Evolutionary conservation across 2,329 filamentous ascomycete species (phyloP).

Genomic region (Purpureocillium lavendulum): DNA sequence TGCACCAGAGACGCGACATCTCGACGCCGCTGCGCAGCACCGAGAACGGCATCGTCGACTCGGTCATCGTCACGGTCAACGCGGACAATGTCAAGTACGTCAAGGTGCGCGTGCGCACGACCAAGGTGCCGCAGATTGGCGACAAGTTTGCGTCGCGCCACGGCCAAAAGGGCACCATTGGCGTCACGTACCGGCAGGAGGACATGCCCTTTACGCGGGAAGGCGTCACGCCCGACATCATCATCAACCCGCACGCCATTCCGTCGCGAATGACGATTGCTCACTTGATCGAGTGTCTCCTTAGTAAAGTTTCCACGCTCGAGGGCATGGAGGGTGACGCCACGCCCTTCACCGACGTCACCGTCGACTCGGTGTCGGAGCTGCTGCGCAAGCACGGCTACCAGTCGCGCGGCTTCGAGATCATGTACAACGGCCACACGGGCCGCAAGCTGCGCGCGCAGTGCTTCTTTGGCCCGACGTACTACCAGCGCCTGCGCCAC

Average conservation of each 20-base stretch:
- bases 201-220: constrained; percentile 97
- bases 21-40: constrained; percentile 92
- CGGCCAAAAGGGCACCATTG: constrained; percentile 98
- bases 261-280: constrained; percentile 99
- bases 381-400: constrained; percentile 85
- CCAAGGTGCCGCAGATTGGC: constrained; percentile 96
- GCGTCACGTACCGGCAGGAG: constrained; percentile 94
- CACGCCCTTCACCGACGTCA: constrained; percentile 96
- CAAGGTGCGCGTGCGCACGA: constrained; percentile 94
- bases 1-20: constrained; percentile 89
- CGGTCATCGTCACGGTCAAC: constrained; percentile 89
- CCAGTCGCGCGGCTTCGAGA: constrained; percentile 93
- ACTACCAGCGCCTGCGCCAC: constrained; percentile 96
- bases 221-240: constrained; percentile 87
- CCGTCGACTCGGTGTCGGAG: constrained; percentile 84
- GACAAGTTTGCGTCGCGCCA: constrained; percentile 99
- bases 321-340: constrained; percentile 95
- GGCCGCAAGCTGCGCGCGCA: constrained; percentile 89
- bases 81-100: constrained; percentile 91
- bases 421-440: constrained; percentile 98
- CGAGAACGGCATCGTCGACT: constrained; percentile 93
- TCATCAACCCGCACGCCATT: constrained; percentile 99
- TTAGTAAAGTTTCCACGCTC: constrained; percentile 90
- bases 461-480: constrained; percentile 94
- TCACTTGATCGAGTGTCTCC: constrained; percentile 97